Base-by-base conservation (phyloP, 352 stramenopile genomes). In the Globisporangium canariense region DNA sequence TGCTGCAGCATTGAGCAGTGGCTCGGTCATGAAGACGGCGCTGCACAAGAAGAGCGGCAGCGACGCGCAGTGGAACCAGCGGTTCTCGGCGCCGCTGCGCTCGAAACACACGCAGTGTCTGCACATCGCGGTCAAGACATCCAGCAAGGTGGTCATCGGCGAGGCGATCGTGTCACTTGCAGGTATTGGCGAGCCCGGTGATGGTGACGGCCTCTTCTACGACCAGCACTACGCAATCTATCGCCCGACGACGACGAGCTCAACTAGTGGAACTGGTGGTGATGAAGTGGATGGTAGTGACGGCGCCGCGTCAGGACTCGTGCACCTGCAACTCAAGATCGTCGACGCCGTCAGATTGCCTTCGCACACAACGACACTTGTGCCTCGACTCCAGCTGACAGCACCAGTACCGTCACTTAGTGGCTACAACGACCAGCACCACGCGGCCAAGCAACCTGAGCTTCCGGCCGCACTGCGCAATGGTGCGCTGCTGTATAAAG, bases 61-160 rank as follows among this genome's bases (percentile, higher is more conserved):
- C 34, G 84, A 95, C 50, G 84, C 86, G 10, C 80, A 91, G 54
- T 95, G 84, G 86, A 90, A 95, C 46, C 81, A 93, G 61, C 80
- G 90, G 47, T 93, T 95, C 58, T 86, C 75, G 1, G 73, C 74
- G 3, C 61, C 62, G 0, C 63, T 95, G 30, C 69, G 68, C 7
- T 89, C 81, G 10, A 86, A 81, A 16, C 58, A 86, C 3, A 63
- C 75, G 4, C 80, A 93, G 34, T 51, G 71, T 38, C 66, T 95
- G 8, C 70, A 87, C 28, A 59, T 80, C 2, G 65, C 73, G 3
- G 85, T 92, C 22, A 86, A 86, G 22, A 92, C 83, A 0, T 71
- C 80, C 58, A 89, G 70, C 68, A 91, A 88, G 28, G 74, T 83
- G 0, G 56, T 93, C 10, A 74, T 95, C 0, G 86, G 86, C 6